Evolutionary conservation across 495 filamentous ascomycete genomes (phyloP).

Genomic region (Penicillium manginii): DNA sequence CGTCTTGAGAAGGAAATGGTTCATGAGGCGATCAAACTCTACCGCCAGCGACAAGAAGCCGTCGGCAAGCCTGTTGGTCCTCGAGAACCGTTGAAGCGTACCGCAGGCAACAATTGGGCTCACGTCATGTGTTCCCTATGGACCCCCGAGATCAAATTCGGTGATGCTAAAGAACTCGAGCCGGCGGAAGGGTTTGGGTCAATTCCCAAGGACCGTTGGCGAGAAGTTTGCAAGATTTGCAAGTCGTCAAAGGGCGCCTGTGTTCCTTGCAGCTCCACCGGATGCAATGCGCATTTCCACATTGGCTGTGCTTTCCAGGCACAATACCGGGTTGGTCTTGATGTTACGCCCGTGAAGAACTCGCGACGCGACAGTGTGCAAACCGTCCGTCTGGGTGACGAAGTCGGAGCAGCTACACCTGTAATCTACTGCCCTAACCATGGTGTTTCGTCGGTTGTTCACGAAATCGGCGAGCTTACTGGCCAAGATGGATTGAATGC

Average conservation of each 20-base stretch:
- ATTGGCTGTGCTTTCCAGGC: conserved; percentile 86
- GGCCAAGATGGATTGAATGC: conserved; percentile 65
- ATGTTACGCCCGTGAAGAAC: conserved; percentile 86
- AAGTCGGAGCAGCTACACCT: conserved; percentile 75
- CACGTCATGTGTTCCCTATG: conserved; percentile 92
- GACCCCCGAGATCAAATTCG: conserved; percentile 90
- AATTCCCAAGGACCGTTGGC: conserved; percentile 69
- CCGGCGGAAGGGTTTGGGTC: conserved; percentile 85
- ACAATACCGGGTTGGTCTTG: conserved; percentile 83
- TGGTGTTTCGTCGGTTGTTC: conserved; percentile 66
- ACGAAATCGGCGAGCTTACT: conserved; percentile 74
- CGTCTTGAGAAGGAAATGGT: conserved; percentile 80
- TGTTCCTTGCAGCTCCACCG: conserved; percentile 68
- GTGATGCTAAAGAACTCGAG: conserved; percentile 75
- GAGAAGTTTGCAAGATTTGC: conserved; percentile 84
- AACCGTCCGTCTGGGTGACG: conserved; percentile 73
- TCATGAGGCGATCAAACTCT: conserved; percentile 71
- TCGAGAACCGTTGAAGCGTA: conserved; percentile 90
- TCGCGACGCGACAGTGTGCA: conserved; percentile 76
- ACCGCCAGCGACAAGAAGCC: conserved; percentile 80
- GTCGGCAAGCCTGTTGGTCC: conserved; percentile 79
- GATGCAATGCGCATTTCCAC: conserved; percentile 82
- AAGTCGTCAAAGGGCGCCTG: conserved; percentile 70
- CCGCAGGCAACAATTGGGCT: conserved; percentile 96
- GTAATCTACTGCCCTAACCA: conserved; percentile 92